Evolutionary conservation across 192 early-diverging fungal genomes (phyloP).

Genomic region (Backusella luteola): DNA sequence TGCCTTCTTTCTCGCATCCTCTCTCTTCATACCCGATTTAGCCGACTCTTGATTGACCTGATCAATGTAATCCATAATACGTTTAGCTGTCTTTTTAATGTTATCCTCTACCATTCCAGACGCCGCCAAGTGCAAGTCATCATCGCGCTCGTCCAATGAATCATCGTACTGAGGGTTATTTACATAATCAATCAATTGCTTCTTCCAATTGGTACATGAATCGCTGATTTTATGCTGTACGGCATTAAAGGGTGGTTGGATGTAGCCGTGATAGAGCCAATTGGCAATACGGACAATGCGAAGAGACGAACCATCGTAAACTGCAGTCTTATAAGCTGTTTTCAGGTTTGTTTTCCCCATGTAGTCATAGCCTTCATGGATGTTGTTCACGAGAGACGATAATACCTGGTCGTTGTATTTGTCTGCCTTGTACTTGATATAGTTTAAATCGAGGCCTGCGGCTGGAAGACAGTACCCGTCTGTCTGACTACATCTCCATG

Average conservation of each 20-base stretch:
- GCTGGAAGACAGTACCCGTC: background rate
- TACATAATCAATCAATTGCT: background rate
- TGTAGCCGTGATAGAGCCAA: background rate
- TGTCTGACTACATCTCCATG: background rate
- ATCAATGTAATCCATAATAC: conserved; percentile 6
- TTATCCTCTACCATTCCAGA: background rate
- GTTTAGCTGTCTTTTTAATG: background rate
- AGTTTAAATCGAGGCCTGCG: background rate
- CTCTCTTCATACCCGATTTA: background rate
- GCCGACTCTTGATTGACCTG: background rate
- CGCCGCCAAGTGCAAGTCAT: background rate
- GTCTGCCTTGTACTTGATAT: background rate
- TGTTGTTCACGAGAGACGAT: background rate
- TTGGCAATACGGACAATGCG: background rate
- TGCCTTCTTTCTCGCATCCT: background rate
- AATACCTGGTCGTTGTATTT: background rate
- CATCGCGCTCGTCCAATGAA: background rate
- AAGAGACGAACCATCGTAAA: background rate
- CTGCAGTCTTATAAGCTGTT: background rate
- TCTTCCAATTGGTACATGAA: background rate
- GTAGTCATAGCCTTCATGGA: background rate
- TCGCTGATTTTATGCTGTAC: background rate
- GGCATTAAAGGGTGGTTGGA: background rate
- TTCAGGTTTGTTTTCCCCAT: background rate
- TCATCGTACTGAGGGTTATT: background rate